phyloP scores from a whole-genome alignment of 169 alveolate species.

The Plasmodium fragile region DNA sequence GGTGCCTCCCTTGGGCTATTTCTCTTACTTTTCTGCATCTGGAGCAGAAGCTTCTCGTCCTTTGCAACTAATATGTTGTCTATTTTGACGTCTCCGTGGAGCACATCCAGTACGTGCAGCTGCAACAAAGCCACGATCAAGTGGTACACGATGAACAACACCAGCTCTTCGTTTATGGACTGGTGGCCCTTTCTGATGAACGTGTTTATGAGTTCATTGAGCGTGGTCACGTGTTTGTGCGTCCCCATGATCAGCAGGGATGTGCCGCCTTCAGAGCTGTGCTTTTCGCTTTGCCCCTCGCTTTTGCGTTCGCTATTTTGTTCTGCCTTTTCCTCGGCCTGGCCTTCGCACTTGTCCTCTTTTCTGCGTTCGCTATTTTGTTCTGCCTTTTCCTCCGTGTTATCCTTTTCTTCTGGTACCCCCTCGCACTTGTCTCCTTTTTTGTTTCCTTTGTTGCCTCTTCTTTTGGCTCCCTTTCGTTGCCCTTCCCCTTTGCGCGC shows the following conservation, averaged over 20 bases:
- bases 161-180: conserved; percentile 39
- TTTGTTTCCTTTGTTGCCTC: background rate
- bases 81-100: conserved; percentile 73
- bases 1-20: background rate
- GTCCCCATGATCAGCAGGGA: conserved; percentile 59
- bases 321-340: background rate
- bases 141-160: conserved; percentile 49
- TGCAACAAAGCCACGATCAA: conserved; percentile 38
- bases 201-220: conserved; percentile 44
- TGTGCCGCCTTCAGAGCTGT: background rate
- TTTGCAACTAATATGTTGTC: conserved; percentile 48
- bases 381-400: background rate
- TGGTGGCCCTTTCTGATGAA: conserved; percentile 42
- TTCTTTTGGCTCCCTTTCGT: background rate
- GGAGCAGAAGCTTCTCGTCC: background rate
- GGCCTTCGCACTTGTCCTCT: no score
- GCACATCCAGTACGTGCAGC: conserved; percentile 47
- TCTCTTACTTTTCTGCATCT: background rate
- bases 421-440: background rate
- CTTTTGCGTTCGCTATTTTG: background rate
- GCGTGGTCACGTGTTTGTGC: conserved; percentile 20
- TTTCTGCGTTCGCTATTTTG: background rate
- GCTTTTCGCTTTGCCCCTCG: background rate
- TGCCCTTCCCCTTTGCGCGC: background rate
- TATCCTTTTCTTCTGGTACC: background rate